Evolutionary conservation across 2,329 filamentous ascomycete genomes (phyloP), one percentile per base, ranked within the genome.

Genomic region (Cladophialophora carrionii): DNA sequence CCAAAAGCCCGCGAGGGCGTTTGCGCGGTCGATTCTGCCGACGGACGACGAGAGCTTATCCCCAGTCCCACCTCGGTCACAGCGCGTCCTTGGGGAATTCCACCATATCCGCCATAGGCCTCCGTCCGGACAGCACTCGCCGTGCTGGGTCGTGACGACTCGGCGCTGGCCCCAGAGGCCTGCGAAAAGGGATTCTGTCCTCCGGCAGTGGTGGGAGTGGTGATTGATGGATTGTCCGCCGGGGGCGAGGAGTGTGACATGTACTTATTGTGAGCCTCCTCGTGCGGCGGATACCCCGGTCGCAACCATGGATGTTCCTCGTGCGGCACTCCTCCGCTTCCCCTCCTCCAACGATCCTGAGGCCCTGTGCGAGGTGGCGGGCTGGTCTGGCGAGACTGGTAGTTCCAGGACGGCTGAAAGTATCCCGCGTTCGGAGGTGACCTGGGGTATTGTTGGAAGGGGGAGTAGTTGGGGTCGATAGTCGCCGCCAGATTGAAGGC

Each of bases 1-100:
- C 76, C 79, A 34, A 80, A 74, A 10, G 75, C 71, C 69, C 80
- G 57, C 9, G 64, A 61, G 12, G 68, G 60, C 10, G 66, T 66
- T 31, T 64, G 65, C n/a, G 54, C 32, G 17, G 49, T 59, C 22
- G 66, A 64, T 24, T 66, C 64, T 5, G 64, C 54, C 32, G 66
- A 67, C 12, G 48, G 56, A 32, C 61, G 66, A 49, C 60, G 64
- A 46, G 52, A 63, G 24, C 46, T 56, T n/a, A 41, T 26, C 46
- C 55, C 56, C 26, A 57, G 12, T 34, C 46, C 51, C 34, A 57
- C 46, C 17, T 70, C 65, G n/a, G 63, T 54, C 46, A 57, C 49
- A 46, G 32, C 53, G 54, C 60, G 61, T 26, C 48, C 61, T 29
- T 53, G 43, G n/a, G 32, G 51, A 34, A 12, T 43, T 22, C 67